Percentiles rank a stretch among this genome's conserved stretches.
Evolutionary conservation across 352 stramenopile species (phyloP).

Genomic region (Phytophthora kernoviae): DNA sequence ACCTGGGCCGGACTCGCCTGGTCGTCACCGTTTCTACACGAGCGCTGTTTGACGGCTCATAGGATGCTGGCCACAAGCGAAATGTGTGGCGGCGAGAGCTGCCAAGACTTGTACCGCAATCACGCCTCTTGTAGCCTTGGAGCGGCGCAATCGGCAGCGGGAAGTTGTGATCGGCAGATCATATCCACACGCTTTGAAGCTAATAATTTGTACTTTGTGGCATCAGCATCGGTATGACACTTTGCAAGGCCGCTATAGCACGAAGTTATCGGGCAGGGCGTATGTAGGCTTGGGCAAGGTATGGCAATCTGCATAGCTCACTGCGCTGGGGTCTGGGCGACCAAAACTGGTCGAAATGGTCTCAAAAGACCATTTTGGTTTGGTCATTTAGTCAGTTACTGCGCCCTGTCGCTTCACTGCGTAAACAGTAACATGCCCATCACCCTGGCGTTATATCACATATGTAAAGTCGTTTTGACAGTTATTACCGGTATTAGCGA

Average conservation of each 20-base stretch:
- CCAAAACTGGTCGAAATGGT: too few relatives aligned
- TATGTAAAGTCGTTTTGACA: slow-evolving; percentile 1
- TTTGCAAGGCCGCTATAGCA: too few relatives aligned
- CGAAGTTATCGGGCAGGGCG: not conserved
- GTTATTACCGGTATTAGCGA: too few relatives aligned
- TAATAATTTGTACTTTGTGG: not conserved
- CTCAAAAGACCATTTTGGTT: too few relatives aligned
- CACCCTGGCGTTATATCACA: not conserved
- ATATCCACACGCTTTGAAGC: not conserved
- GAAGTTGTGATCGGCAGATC: not conserved
- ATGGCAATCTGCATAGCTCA: too few relatives aligned
- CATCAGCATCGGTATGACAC: not conserved
- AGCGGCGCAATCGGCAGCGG: not conserved
- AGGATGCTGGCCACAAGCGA: not conserved
- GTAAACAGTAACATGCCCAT: not conserved
- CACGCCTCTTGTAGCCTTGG: too few relatives aligned
- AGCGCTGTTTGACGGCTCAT: not conserved
- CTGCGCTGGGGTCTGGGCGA: too few relatives aligned
- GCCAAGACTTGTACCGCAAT: not conserved
- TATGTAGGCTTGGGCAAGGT: not conserved
- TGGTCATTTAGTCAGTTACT: too few relatives aligned
- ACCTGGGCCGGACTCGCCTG: too few relatives aligned
- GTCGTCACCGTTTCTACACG: too few relatives aligned
- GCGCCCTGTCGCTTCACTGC: too few relatives aligned
- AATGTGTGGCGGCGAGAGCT: not conserved